Evolutionary conservation across 805 yeast species (phyloP).

Genomic region (Myxozyma vanderwaltii): DNA sequence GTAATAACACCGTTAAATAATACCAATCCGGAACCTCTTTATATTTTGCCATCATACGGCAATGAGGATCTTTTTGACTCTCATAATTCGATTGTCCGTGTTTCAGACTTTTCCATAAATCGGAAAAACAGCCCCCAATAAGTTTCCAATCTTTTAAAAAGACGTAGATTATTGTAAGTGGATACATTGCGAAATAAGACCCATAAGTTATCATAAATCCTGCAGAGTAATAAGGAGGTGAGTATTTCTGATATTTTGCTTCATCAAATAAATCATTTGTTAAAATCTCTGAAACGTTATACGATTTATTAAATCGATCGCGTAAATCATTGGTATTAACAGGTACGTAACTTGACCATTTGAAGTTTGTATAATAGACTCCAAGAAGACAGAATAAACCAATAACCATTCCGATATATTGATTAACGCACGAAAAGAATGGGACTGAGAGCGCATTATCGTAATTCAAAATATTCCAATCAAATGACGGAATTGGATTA

Average conservation of each 20-base stretch:
- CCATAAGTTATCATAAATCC: conserved; percentile 61
- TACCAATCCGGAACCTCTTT: conserved; percentile 68
- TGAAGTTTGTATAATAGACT: conserved; percentile 55
- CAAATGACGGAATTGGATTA: conserved; percentile 61
- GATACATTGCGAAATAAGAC: conserved; percentile 57
- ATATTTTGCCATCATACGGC: conserved; percentile 59
- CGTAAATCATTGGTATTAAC: conserved; percentile 49
- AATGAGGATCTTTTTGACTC: conserved; percentile 52
- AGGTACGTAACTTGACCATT: conserved; percentile 60
- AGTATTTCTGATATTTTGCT: conserved; percentile 56
- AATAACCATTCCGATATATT: conserved; percentile 47
- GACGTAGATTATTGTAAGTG: conserved; percentile 12
- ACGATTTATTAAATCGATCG: conserved; percentile 55
- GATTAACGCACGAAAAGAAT: conserved; percentile 46
- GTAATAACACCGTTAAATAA: conserved; percentile 51
- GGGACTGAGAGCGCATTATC: conserved; percentile 17
- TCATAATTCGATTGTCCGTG: conserved; percentile 6
- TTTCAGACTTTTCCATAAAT: conserved; percentile 34
- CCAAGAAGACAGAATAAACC: conserved; percentile 55
- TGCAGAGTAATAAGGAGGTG: conserved; percentile 64
- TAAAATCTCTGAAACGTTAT: conserved; percentile 55
- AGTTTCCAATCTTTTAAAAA: conserved; percentile 8
- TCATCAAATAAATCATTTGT: conserved; percentile 50
- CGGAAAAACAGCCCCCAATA: background rate
- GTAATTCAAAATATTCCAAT: conserved; percentile 64